Evolutionary conservation across 2,329 filamentous ascomycete species (phyloP).

Genomic region (Ophiocordyceps unilateralis): DNA sequence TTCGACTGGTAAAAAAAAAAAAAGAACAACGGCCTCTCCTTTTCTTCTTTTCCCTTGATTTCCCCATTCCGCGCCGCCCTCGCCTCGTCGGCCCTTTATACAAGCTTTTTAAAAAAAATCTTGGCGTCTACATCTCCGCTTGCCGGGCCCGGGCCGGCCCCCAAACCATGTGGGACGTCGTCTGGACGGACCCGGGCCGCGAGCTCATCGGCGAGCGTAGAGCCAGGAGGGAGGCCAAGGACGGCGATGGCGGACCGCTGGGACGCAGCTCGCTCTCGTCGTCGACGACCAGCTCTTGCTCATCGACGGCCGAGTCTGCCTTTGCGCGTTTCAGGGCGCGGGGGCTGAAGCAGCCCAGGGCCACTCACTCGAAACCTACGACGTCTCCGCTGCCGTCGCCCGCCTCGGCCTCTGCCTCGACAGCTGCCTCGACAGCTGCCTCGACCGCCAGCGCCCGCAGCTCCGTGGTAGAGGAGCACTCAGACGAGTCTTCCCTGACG

Average conservation of each 20-base stretch:
- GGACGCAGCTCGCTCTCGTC: background rate
- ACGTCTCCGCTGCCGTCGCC: slow-evolving; percentile 5
- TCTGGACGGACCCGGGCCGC: slow-evolving; percentile 37
- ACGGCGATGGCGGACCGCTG: background rate
- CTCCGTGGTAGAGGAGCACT: background rate
- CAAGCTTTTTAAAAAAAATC: too few species aligned
- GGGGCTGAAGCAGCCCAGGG: slow-evolving; percentile 7
- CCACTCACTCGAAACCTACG: background rate
- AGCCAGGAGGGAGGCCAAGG: slow-evolving; percentile 20
- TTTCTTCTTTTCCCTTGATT: too few species aligned
- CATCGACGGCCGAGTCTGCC: slow-evolving; percentile 17
- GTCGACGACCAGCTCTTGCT: slow-evolving; percentile 26
- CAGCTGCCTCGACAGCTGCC: background rate
- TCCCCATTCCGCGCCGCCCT: too few species aligned
- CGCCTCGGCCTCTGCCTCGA: background rate
- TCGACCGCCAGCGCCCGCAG: slow-evolving; percentile 6
- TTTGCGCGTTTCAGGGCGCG: slow-evolving; percentile 27
- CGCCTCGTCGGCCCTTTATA: too few species aligned
- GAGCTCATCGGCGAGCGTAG: slow-evolving; percentile 36
- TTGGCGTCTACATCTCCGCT: too few species aligned
- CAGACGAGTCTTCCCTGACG: background rate
- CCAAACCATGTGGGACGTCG: slow-evolving; percentile 35
- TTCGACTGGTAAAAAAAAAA: too few species aligned
- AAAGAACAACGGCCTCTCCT: too few species aligned
- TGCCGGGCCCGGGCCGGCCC: background rate